Conservation (phyloP, 148 eudicot species). For the Cornus controversa region DNA sequence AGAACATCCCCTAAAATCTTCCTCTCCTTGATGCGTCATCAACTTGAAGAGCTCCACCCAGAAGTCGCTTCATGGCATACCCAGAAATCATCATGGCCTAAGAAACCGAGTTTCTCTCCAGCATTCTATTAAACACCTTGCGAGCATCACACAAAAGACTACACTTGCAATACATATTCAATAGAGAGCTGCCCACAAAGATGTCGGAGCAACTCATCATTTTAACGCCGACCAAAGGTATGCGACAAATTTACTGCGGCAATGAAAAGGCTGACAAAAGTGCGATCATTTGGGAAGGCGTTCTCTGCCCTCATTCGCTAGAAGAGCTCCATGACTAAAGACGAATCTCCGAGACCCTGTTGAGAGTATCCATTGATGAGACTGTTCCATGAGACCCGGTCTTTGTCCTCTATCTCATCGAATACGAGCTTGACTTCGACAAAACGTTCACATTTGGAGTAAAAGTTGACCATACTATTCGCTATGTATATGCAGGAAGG, state of each 20-base stretch:
- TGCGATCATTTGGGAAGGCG: constrained; percentile 33
- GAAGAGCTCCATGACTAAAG: constrained; percentile 27
- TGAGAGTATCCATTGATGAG: constrained; percentile 43
- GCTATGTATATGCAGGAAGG: constrained; percentile 28
- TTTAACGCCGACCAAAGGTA: constrained; percentile 31
- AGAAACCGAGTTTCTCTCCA: constrained; percentile 45
- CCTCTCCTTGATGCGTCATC: constrained; percentile 28
- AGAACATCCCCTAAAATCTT: too few species aligned
- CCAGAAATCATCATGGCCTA: constrained; percentile 57
- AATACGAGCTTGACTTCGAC: constrained; percentile 33
- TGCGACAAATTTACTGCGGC: constrained; percentile 20
- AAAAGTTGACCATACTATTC: constrained; percentile 44
- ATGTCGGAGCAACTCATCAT: constrained; percentile 26
- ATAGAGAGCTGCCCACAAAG: constrained; percentile 39
- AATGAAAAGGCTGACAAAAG: constrained; percentile 39
- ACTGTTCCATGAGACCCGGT: constrained; percentile 50
- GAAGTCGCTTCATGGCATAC: constrained; percentile 34
- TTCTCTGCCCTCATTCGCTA: constrained; percentile 32
- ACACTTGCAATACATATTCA: constrained; percentile 47
- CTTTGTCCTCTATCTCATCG: constrained; percentile 29
- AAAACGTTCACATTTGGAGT: constrained; percentile 39
- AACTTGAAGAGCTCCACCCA: constrained; percentile 38
- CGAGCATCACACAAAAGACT: constrained; percentile 38
- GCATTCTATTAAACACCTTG: constrained; percentile 50
- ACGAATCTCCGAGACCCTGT: constrained; percentile 14